These are phyloP conservation scores for Fusarium hostae DNA, from an alignment of 2,329 filamentous ascomycete species.

Conservation along the genomic window DNA sequence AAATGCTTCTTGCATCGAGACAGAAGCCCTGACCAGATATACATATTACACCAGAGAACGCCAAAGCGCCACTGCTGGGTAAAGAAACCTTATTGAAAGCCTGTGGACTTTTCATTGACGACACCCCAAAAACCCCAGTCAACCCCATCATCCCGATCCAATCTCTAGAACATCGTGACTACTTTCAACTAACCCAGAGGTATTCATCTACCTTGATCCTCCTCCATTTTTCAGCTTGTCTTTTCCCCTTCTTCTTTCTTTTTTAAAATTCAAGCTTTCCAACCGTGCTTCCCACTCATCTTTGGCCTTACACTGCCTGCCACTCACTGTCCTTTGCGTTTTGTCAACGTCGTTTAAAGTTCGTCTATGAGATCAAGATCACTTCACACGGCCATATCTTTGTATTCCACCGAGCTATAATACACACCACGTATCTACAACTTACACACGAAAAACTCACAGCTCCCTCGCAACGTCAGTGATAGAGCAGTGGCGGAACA, in stretches of 20 bases:
- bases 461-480: slow-evolving; percentile 4
- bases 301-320: background rate
- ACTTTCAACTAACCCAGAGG: slow-evolving; percentile 24
- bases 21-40: slow-evolving; percentile 38
- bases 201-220: slow-evolving; percentile 34
- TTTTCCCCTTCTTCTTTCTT: slow-evolving; percentile 14
- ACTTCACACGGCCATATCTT: slow-evolving; percentile 4
- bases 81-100: slow-evolving; percentile 45
- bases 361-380: slow-evolving; percentile 19
- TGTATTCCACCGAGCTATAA: slow-evolving; percentile 1
- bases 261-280: slow-evolving; percentile 6
- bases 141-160: slow-evolving; percentile 39
- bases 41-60: slow-evolving; percentile 43
- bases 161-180: slow-evolving; percentile 41
- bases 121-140: slow-evolving; percentile 37
- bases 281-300: slow-evolving; percentile 2
- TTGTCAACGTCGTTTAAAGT: slow-evolving; percentile 22
- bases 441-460: slow-evolving; percentile 23
- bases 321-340: slow-evolving; percentile 7
- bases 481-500: slow-evolving; percentile 12
- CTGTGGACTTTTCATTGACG: slow-evolving; percentile 38
- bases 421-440: slow-evolving; percentile 2
- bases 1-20: slow-evolving; percentile 27
- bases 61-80: slow-evolving; percentile 41
- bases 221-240: slow-evolving; percentile 26